Evolutionary conservation across 2,329 filamentous ascomycete genomes (phyloP), one percentile per base, ranked within the genome.

Genomic region (Aspergillus intermedius): DNA sequence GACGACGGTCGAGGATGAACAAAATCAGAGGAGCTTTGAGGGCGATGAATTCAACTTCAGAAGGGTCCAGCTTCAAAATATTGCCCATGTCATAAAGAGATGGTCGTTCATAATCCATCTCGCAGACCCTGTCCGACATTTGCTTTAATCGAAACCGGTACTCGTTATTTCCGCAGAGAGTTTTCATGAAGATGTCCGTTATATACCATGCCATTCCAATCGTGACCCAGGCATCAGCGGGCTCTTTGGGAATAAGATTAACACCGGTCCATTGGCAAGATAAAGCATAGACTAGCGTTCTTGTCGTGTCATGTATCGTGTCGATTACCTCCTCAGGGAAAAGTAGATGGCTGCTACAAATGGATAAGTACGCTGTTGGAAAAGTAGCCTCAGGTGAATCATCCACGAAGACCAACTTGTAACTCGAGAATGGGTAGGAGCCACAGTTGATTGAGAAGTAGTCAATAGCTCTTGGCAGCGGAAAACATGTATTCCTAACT

Each of bases 231-330:
- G 84, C 82, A 66, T 98, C 93, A 45, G 79, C 78, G 15, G 84
- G 81, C 37, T 86, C 83, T 62, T 90, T 88, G 0, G 93, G 86
- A 43, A 95, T 85, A 56, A 98, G 87, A 62, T 91, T 91, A 54
- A 98, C 86, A 13, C 93, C 93, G 55, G 93, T 88, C 87, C 91
- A 98, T 66, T 98, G 93, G 50, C 84, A 88, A 9, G 93, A 88
- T 43, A 97, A 75, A 1, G 90, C 84, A 64, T 93, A 86, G 7
- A 94, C 85, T 17, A 98, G 74, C 47, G 81, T 83, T 52, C 90
- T 81, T 3, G 89, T 94, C 9, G 87, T 86, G 25, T 88, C 83
- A 57, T 93, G 83, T 59, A 95, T 83, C 0, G 84, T 84, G 60
- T 98, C 91, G 58, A 95, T 84, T 32, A 97, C 82, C 28, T 88